These are phyloP conservation scores for Trypanosoma avium DNA, from an alignment of 208 protist genomes.

Conservation along the genomic window DNA sequence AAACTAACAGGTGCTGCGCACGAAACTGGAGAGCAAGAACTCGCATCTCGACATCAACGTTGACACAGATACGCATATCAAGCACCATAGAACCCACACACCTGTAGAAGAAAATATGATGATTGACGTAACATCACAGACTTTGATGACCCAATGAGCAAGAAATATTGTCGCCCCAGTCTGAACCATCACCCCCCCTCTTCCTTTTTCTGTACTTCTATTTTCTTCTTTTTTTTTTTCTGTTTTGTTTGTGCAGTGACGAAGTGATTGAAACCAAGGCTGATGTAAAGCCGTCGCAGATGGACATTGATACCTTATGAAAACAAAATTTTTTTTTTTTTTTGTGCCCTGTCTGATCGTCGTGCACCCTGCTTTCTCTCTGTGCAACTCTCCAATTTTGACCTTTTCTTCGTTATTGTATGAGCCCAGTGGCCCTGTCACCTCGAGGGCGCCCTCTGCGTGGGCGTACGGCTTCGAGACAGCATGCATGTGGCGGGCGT, in stretches of 20 bases:
- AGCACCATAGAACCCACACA: background rate
- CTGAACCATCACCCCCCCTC: slow-evolving; percentile 12
- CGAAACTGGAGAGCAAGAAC: slow-evolving; percentile 27
- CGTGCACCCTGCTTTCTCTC: background rate
- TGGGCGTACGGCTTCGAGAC: slow-evolving; percentile 38
- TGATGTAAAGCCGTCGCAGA: slow-evolving; percentile 52
- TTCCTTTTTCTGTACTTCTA: background rate
- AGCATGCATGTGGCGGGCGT: slow-evolving; percentile 2
- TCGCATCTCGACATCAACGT: background rate
- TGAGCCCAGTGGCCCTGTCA: slow-evolving; percentile 23
- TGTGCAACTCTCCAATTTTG: background rate
- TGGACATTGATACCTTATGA: slow-evolving; percentile 33
- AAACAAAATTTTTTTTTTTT: slow-evolving; percentile 24
- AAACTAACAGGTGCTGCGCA: slow-evolving; percentile 19
- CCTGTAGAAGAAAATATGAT: slow-evolving; percentile 4
- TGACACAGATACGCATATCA: background rate
- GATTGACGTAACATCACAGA: slow-evolving; percentile 39
- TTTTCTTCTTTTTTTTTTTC: background rate
- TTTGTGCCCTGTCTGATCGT: slow-evolving; percentile 36
- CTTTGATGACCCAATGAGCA: slow-evolving; percentile 30
- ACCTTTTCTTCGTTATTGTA: background rate
- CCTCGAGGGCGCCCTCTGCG: slow-evolving; percentile 33
- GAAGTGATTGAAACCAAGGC: slow-evolving; percentile 35
- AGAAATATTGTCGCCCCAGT: slow-evolving; percentile 33
- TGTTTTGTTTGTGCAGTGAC: background rate